Conservation (phyloP, 23 red algal species). For the Gracilaria gracilis region DNA sequence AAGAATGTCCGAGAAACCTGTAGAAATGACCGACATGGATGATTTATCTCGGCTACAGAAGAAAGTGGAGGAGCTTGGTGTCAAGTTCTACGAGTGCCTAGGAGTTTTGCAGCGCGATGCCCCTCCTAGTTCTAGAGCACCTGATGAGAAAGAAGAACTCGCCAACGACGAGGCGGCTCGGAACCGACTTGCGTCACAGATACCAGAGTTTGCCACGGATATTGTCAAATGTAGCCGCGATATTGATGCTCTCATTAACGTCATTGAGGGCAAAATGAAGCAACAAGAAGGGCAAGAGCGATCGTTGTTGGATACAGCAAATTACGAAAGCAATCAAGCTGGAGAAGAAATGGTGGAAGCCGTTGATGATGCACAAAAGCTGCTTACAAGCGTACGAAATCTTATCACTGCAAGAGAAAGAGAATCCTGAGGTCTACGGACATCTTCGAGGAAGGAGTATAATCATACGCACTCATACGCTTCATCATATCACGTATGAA, state of each 20-base stretch:
- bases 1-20: neutral
- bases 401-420: slow-evolving; percentile 58
- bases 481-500: neutral
- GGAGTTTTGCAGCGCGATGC: slow-evolving; percentile 73
- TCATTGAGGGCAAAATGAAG: slow-evolving; percentile 59
- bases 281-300: slow-evolving; percentile 44
- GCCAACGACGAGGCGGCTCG: slow-evolving; percentile 43
- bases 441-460: neutral
- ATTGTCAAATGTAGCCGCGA: slow-evolving; percentile 47
- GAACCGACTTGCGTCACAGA: slow-evolving; percentile 24
- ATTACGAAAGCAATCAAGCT: slow-evolving; percentile 48
- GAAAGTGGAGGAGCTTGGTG: slow-evolving; percentile 55
- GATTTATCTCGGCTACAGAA: slow-evolving; percentile 59
- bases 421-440: slow-evolving; percentile 34
- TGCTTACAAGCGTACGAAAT: slow-evolving; percentile 55
- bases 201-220: slow-evolving; percentile 59
- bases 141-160: slow-evolving; percentile 64
- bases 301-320: slow-evolving; percentile 40
- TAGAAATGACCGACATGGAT: slow-evolving; percentile 22
- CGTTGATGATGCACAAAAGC: slow-evolving; percentile 57
- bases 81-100: slow-evolving; percentile 58
- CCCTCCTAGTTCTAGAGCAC: slow-evolving; percentile 54
- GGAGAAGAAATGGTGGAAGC: slow-evolving; percentile 69
- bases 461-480: neutral
- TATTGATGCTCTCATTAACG: slow-evolving; percentile 40